Conservation (phyloP, 768 basidiomycete genomes). For the Boletus fagicola region DNA sequence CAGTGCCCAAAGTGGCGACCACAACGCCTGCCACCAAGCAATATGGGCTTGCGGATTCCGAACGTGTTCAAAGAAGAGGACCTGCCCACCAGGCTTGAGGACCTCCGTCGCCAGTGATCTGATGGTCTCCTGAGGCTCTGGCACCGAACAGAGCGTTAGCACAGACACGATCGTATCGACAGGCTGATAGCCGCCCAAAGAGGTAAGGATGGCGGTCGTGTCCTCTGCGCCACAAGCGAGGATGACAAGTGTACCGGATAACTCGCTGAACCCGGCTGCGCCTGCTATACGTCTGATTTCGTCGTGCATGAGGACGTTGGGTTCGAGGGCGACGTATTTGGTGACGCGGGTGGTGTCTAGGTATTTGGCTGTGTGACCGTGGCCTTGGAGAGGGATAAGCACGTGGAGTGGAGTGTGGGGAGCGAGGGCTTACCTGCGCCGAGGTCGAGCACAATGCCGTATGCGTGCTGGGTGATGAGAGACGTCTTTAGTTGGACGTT, state of each 20-base stretch:
- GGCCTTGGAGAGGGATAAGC: slow-evolving; percentile 39
- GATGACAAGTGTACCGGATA: slow-evolving; percentile 52
- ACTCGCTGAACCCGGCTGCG: slow-evolving; percentile 51
- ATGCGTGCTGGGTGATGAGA: slow-evolving; percentile 54
- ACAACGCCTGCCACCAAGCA: slow-evolving; percentile 70
- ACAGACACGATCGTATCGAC: slow-evolving; percentile 66
- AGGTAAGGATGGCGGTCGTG: slow-evolving; percentile 43
- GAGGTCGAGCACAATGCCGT: slow-evolving; percentile 63
- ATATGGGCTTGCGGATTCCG: slow-evolving; percentile 50
- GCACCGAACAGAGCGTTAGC: slow-evolving; percentile 65
- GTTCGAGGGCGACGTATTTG: slow-evolving; percentile 71
- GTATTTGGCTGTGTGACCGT: slow-evolving; percentile 63
- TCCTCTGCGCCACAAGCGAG: slow-evolving; percentile 67
- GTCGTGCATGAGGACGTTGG: slow-evolving; percentile 63
- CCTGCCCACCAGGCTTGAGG: slow-evolving; percentile 60
- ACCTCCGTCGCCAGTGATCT: slow-evolving; percentile 45
- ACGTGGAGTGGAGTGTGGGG: not conserved
- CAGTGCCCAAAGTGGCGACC: slow-evolving; percentile 66
- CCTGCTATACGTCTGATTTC: slow-evolving; percentile 49
- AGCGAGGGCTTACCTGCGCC: slow-evolving; percentile 52
- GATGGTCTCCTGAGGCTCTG: slow-evolving; percentile 51
- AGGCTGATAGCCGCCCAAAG: slow-evolving; percentile 33
- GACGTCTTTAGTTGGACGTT: slow-evolving; percentile 40
- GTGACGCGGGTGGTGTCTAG: slow-evolving; percentile 54
- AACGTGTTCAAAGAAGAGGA: slow-evolving; percentile 75